Conservation (phyloP, 805 yeast genomes). For the Wickerhamomyces chambardii region DNA sequence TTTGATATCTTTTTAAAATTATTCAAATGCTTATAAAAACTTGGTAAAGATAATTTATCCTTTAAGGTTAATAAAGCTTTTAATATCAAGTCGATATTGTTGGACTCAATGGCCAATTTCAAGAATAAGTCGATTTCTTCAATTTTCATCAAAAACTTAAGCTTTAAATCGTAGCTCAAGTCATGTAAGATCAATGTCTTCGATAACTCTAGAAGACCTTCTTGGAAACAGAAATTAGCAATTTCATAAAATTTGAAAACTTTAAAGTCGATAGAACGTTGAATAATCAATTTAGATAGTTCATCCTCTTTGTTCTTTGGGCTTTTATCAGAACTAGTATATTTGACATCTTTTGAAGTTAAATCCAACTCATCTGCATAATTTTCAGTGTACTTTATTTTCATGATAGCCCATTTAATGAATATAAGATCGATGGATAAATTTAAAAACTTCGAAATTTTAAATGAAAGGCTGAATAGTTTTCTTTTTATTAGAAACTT, state of each 20-base stretch:
- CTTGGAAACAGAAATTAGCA: conserved; percentile 62
- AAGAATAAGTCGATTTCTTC: conserved; percentile 68
- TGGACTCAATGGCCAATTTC: conserved; percentile 51
- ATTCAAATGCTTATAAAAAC: conserved; percentile 59
- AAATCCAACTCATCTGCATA: conserved; percentile 35
- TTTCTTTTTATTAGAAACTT: conserved; percentile 49
- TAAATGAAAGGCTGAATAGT: conserved; percentile 52
- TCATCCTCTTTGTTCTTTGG: conserved; percentile 17
- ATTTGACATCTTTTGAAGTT: no score
- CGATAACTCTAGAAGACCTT: conserved; percentile 70
- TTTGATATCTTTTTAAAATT: conserved; percentile 29
- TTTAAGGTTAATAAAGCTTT: conserved; percentile 46
- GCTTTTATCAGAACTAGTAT: no score
- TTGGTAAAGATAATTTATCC: conserved; percentile 48
- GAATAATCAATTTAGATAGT: conserved; percentile 39
- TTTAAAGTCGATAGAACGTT: conserved; percentile 23
- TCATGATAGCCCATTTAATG: conserved; percentile 73
- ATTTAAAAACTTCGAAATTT: conserved; percentile 42
- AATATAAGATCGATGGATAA: conserved; percentile 46
- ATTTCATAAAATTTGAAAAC: conserved; percentile 51
- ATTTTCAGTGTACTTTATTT: conserved; percentile 46
- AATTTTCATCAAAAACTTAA: conserved; percentile 46
- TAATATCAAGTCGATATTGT: conserved; percentile 50
- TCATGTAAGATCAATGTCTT: conserved; percentile 56
- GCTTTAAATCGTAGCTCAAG: conserved; percentile 18